These are phyloP conservation scores for Sporisorium scitamineum DNA, from an alignment of 1,284 basidiomycete species.

Conservation along the genomic window DNA sequence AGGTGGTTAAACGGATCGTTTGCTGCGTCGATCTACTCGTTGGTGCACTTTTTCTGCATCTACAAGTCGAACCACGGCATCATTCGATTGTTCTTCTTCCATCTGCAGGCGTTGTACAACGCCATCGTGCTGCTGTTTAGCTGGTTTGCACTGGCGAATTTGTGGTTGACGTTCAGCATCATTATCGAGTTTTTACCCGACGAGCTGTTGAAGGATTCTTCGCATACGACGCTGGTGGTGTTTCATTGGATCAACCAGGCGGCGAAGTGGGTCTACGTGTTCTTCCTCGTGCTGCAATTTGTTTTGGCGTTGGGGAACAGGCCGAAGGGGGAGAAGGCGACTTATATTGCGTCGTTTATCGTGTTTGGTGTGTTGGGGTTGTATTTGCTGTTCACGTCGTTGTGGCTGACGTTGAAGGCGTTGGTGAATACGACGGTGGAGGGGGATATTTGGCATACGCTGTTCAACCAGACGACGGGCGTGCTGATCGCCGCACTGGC, in stretches of 20 bases:
- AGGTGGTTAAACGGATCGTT: constrained; percentile 98
- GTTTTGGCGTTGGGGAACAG: constrained; percentile 89
- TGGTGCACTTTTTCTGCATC: constrained; percentile 89
- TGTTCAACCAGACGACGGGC: constrained; percentile 60
- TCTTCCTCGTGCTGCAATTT: constrained; percentile 88
- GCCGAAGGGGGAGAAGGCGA: constrained; percentile 87
- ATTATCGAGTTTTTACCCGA: constrained; percentile 88
- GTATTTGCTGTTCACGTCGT: constrained; percentile 64
- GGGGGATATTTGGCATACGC: constrained; percentile 32
- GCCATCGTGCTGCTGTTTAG: constrained; percentile 88
- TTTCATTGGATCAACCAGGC: constrained; percentile 81
- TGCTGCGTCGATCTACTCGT: constrained; percentile 91
- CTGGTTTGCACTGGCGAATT: constrained; percentile 91
- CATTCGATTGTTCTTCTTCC: constrained; percentile 89
- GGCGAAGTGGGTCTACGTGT: constrained; percentile 87
- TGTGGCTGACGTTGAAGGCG: constrained; percentile 65
- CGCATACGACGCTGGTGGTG: constrained; percentile 77
- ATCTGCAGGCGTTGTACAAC: constrained; percentile 93
- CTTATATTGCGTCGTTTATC: constrained; percentile 85
- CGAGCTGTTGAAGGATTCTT: constrained; percentile 77
- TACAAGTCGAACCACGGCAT: constrained; percentile 87
- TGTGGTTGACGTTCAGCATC: constrained; percentile 96
- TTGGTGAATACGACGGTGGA: constrained; percentile 27
- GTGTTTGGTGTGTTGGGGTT: constrained; percentile 70
- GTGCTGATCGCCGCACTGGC: constrained; percentile 66